Base-by-base conservation (phyloP, 2,329 filamentous ascomycete species). In the Xylaria digitata region DNA sequence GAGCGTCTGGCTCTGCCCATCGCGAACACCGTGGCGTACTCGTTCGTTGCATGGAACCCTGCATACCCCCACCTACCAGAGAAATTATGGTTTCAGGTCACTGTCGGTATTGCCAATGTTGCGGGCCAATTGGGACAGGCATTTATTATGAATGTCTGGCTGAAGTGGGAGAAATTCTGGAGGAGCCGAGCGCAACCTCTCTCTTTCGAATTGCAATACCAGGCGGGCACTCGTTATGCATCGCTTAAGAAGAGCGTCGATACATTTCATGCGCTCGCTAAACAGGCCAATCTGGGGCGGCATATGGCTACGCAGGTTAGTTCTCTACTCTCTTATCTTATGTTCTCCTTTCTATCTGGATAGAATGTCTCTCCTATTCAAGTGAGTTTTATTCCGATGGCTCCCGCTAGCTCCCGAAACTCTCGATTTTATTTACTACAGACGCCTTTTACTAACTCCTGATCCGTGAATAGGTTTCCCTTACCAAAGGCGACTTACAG, bases 61-160 rank as follows among this genome's bases (percentile, higher is more conserved):
- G 49, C 55, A 37, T 65, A 65, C 30, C 40, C 26, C 32, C 49
- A 65, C 55, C 42, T 65, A 34, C 62, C 55, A 1, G 56, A 60
- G 56, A 48, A 60, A n/a, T 30, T 65, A n/a, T 65, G 62, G 62
- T 65, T 65, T 56, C 62, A 65, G 49, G 37, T 65, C 42, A 65
- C 62, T 13, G 62, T 65, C 13, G 62, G 62, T 5, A 48, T 65
- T 21, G 55, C 62, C 32, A 65, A 65, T 43, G 62, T 65, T 13
- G 13, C 60, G 30, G 62, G 62, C 3, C 62, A 65, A 53, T 42
- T 65, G 49, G 62, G 62, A 4, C 62, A 65, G 49, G 56, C 56
- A 30, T 65, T 65, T 34, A 42, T 60, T 34, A 65, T 65, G 62
- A 65, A 60, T 34, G 42, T 65, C 19, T 65, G 62, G 62, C 34